Percentiles rank a stretch among this genome's conserved stretches.
phyloP scores from a whole-genome alignment of 257 asterid genomes.

The Hygrophila difformis region DNA sequence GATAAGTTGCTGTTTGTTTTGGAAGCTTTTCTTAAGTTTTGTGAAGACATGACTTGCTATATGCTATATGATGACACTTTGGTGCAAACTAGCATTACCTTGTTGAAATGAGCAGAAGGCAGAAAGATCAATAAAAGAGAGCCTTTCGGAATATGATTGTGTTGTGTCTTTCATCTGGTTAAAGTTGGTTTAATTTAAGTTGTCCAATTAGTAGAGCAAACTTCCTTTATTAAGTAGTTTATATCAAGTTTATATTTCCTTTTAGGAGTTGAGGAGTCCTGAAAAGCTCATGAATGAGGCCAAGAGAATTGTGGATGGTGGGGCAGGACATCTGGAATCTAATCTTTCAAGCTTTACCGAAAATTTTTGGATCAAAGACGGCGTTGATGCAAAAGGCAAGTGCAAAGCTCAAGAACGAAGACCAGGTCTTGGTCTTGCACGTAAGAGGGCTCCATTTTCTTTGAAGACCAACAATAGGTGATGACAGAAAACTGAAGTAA shows the following conservation, averaged over 20 bases:
- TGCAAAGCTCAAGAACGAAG: constrained; percentile 58
- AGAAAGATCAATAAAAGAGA: not conserved
- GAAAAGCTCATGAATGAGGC: constrained; percentile 65
- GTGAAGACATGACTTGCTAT: not conserved
- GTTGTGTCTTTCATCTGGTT: constrained; percentile 10
- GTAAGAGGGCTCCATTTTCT: constrained; percentile 53
- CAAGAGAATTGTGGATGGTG: constrained; percentile 50
- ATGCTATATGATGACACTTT: constrained; percentile 3
- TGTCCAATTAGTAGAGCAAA: not conserved
- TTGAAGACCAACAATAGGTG: constrained; percentile 53
- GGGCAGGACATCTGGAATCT: constrained; percentile 44
- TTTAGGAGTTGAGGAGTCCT: constrained; percentile 39
- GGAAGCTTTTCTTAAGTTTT: too few species aligned
- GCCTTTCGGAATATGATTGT: not conserved
- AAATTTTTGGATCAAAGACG: constrained; percentile 26
- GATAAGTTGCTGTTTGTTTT: too few species aligned
- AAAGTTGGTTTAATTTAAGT: not conserved
- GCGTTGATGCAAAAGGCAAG: constrained; percentile 32
- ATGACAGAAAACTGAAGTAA: constrained; percentile 5
- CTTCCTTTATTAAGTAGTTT: not conserved
- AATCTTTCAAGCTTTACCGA: constrained; percentile 24
- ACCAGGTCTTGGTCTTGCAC: constrained; percentile 65
- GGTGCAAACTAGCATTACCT: not conserved
- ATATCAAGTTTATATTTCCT: constrained; percentile 1
- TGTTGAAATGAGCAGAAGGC: constrained; percentile 3